Base-by-base conservation (phyloP, 805 yeast genomes). In the Jamesozyma lodderae region DNA sequence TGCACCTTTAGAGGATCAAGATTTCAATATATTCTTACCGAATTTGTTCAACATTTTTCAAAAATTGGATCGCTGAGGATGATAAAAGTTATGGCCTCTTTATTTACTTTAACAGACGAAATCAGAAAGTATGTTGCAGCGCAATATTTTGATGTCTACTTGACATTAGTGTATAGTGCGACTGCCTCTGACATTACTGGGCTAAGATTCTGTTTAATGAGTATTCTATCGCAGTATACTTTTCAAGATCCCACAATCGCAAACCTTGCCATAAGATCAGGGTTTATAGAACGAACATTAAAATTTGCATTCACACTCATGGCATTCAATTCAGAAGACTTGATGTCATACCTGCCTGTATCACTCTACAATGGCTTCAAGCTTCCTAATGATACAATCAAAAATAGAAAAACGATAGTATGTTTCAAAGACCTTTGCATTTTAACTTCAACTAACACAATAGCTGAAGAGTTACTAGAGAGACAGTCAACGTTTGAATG, bases 81-180 rank as follows among this genome's bases (percentile, higher is more conserved):
- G 32, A 36, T 52, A 2, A 53, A 50, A 35, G 35, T 52, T 4
- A 25, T 57, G 6, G 42, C 52, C 21, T 37, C 48, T 16, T 26
- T 52, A 10, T 55, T 57, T 31, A 43, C 58, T 4, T 38, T 55
- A 7, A 42, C 45, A 11, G 66, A 59, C 37, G 79, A 78, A 1
- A 72, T 78, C 1, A 62, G 85, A 37, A 69, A 73, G 68, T 58
- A 62, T 77, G 37, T 66, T 72, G 31, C 59, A 3, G 59, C 57
- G 4, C 90, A 86, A 48, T 87, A 86, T 52, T 81, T 86, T 31
- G 94, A 86, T 48, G 66, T 86, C 0, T 90, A 90, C 55, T 88
- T 94, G 0, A 69, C 73, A 9, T 29, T 57, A 9, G 45, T 55
- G 11, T 55, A 52, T 36, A 46, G 46, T 29, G 42, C 59, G 2